Evolutionary conservation across 257 asterid species (phyloP).

Genomic region (Marsdenia floribunda): DNA sequence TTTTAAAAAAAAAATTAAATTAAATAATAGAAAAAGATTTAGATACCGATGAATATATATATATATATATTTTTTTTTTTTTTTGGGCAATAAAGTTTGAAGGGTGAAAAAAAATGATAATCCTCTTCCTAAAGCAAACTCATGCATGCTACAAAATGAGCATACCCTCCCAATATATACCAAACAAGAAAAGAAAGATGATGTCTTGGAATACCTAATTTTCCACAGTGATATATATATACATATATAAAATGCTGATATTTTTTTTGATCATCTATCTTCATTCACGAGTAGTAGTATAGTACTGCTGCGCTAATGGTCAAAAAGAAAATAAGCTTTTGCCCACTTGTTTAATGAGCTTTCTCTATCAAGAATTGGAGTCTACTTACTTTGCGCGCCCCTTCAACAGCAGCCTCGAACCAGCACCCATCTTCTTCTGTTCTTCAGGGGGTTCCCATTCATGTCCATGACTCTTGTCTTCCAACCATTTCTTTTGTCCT

Average conservation of each 20-base stretch:
- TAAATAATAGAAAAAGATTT: too few species aligned
- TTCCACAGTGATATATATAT: not conserved
- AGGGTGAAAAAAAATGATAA: not conserved
- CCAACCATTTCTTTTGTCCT: constrained; percentile 1
- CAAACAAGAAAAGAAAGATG: not conserved
- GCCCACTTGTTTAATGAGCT: not conserved
- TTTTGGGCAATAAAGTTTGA: not conserved
- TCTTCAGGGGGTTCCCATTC: not conserved
- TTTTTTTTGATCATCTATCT: not conserved
- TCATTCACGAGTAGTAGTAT: too few species aligned
- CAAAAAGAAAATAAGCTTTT: constrained; percentile 6
- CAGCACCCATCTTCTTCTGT: not conserved
- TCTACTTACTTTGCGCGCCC: not conserved
- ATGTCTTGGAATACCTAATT: not conserved
- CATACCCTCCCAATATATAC: too few species aligned
- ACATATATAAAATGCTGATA: not conserved
- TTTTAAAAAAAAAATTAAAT: too few species aligned
- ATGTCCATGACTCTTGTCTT: not conserved
- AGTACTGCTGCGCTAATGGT: not conserved
- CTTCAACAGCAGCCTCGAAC: too few species aligned
- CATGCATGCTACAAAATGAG: not conserved
- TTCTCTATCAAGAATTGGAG: constrained; percentile 3
- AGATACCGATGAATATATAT: too few species aligned
- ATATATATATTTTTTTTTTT: too few species aligned
- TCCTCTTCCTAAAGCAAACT: not conserved